Conservation (phyloP, 441 rosid genomes). For the Adansonia madagascariensis region DNA sequence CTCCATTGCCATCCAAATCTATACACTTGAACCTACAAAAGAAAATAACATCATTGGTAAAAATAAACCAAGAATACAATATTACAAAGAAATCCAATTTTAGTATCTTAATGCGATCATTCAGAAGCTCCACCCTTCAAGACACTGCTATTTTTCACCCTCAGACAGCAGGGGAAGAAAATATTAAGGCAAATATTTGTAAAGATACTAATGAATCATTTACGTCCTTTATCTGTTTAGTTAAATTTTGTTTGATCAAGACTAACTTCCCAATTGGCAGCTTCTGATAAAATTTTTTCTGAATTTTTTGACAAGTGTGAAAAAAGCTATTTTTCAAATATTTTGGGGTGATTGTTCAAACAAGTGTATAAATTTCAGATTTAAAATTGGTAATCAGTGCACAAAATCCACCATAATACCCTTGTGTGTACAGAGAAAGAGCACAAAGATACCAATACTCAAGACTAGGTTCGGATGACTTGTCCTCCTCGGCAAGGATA, state of each 20-base stretch:
- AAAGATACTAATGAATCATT: background rate
- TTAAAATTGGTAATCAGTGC: slow-evolving; percentile 1
- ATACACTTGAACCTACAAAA: slow-evolving; percentile 85
- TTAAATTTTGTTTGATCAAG: background rate
- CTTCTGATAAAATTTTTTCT: background rate
- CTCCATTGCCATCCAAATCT: slow-evolving; percentile 96
- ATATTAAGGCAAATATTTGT: slow-evolving; percentile 5
- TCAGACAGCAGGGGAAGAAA: background rate
- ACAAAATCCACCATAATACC: slow-evolving; percentile 1
- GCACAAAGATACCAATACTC: slow-evolving; percentile 73
- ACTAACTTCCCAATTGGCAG: background rate
- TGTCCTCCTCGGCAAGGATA: slow-evolving; percentile 96
- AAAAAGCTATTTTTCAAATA: background rate
- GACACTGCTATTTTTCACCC: slow-evolving; percentile 13
- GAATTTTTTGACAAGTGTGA: background rate
- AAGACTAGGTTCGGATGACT: slow-evolving; percentile 95
- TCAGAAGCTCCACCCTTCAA: slow-evolving; percentile 8
- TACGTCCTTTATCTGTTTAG: background rate
- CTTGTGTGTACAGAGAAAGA: slow-evolving; percentile 23
- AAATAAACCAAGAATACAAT: too few species aligned
- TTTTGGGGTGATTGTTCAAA: background rate
- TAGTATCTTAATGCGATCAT: background rate
- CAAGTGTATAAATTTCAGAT: background rate
- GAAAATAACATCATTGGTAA: too few species aligned
- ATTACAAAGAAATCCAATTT: too few species aligned